These are phyloP conservation scores for Posidonia australis DNA, from an alignment of 106 monocot genomes.

Conservation along the genomic window DNA sequence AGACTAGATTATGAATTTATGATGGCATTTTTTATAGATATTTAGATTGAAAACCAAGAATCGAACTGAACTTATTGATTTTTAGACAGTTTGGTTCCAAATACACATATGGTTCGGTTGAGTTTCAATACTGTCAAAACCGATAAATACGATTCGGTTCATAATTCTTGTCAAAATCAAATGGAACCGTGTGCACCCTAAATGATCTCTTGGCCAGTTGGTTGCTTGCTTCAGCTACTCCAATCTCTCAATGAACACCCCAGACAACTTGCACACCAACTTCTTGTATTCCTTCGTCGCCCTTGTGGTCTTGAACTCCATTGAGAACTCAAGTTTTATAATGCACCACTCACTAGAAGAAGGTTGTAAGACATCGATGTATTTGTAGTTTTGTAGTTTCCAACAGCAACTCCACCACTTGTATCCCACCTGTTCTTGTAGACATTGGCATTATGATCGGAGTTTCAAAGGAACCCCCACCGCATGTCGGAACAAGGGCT, in stretches of 20 bases:
- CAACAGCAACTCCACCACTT: conserved; percentile 19
- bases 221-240: conserved; percentile 35
- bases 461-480: not conserved
- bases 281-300: conserved; percentile 40
- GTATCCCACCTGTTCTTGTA: conserved; percentile 57
- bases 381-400: conserved; percentile 71
- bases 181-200: no score
- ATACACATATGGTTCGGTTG: no score
- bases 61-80: no score
- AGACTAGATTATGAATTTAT: no score
- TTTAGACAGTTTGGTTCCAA: no score
- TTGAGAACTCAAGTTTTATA: conserved; percentile 38
- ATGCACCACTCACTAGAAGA: conserved; percentile 29
- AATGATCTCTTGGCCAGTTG: conserved; percentile 41
- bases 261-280: conserved; percentile 31
- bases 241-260: conserved; percentile 28
- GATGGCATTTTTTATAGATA: no score
- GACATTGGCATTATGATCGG: conserved; percentile 4
- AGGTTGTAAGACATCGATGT: conserved; percentile 31
- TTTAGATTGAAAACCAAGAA: no score
- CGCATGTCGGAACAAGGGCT: not conserved
- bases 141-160: no score
- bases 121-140: no score
- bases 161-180: no score
- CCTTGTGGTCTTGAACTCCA: conserved; percentile 54